Evolutionary conservation across 2,329 filamentous ascomycete genomes (phyloP).

Genomic region (Achaetomium macrosporum): DNA sequence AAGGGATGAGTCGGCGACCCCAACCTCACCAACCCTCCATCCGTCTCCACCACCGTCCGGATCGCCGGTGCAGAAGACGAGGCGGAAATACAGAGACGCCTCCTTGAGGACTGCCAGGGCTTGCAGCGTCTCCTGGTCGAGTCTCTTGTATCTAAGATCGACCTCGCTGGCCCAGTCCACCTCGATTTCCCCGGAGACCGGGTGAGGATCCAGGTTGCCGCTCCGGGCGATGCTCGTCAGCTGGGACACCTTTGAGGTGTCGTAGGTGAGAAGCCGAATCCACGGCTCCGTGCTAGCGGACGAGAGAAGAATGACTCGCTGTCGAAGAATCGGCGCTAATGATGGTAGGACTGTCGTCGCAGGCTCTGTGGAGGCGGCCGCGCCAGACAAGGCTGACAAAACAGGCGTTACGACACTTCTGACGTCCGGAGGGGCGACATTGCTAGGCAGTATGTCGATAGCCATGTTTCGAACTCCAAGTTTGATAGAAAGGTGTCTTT

Average conservation of each 20-base stretch:
- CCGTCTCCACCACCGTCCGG: constrained; percentile 50
- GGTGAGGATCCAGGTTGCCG: constrained; percentile 69
- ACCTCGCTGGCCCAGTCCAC: constrained; percentile 62
- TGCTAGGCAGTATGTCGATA: constrained; percentile 19
- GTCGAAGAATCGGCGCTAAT: constrained; percentile 60
- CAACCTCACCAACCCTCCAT: constrained; percentile 69
- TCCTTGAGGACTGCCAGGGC: constrained; percentile 56
- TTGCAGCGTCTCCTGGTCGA: constrained; percentile 72
- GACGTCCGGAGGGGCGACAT: constrained; percentile 41
- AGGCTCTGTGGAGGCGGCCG: constrained; percentile 52
- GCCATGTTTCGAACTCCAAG: constrained; percentile 3
- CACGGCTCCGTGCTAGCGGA: constrained; percentile 58
- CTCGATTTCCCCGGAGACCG: constrained; percentile 73
- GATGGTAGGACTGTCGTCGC: constrained; percentile 52
- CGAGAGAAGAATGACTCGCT: constrained; percentile 61
- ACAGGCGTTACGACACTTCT: constrained; percentile 49
- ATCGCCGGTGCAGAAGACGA: constrained; percentile 65
- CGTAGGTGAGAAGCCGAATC: constrained; percentile 68
- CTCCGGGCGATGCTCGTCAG: constrained; percentile 57
- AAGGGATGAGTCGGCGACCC: constrained; percentile 49
- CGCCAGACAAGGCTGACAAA: constrained; percentile 54
- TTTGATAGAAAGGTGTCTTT: too few species aligned
- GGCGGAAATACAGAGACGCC: constrained; percentile 54
- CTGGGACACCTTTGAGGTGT: constrained; percentile 48
- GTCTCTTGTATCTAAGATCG: constrained; percentile 56